phyloP scores from a whole-genome alignment of 1,284 basidiomycete genomes.

The Leccinum pachyderme region DNA sequence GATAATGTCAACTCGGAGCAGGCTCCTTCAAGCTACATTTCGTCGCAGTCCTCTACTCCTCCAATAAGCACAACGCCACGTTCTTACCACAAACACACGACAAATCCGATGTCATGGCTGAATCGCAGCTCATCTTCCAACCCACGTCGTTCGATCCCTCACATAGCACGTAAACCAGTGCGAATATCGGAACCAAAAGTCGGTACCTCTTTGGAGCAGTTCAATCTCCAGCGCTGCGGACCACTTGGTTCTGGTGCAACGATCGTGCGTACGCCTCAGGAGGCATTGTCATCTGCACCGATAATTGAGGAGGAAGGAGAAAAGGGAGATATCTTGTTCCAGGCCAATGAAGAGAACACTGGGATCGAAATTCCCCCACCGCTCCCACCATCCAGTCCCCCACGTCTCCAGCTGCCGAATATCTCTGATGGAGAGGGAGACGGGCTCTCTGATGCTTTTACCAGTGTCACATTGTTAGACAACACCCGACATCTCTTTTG shows the following conservation, averaged over 20 bases:
- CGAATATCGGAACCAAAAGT: slow-evolving; percentile 64
- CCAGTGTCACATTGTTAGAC: slow-evolving; percentile 21
- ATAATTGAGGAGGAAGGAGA: slow-evolving; percentile 22
- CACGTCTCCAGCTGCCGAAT: slow-evolving; percentile 52
- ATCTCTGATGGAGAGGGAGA: slow-evolving; percentile 19
- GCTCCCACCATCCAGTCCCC: slow-evolving; percentile 46
- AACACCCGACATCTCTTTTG: slow-evolving; percentile 32
- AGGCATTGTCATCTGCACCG: slow-evolving; percentile 47
- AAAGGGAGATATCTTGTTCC: slow-evolving; percentile 10
- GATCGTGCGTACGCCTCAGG: slow-evolving; percentile 71
- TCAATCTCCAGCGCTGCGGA: slow-evolving; percentile 43
- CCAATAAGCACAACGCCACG: slow-evolving; percentile 29
- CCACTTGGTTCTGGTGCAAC: slow-evolving; percentile 64
- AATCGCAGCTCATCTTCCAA: slow-evolving; percentile 27
- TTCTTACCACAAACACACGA: slow-evolving; percentile 24
- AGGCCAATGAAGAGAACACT: slow-evolving; percentile 24
- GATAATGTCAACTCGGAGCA: slow-evolving; percentile 31
- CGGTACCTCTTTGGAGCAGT: slow-evolving; percentile 45
- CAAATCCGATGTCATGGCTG: slow-evolving; percentile 34
- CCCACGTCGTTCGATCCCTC: slow-evolving; percentile 24
- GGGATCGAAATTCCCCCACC: slow-evolving; percentile 30
- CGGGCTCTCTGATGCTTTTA: slow-evolving; percentile 20
- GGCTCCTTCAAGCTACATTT: slow-evolving; percentile 42
- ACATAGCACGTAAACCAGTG: slow-evolving; percentile 44
- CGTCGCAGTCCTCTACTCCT: slow-evolving; percentile 29